phyloP scores from a whole-genome alignment of 2,329 filamentous ascomycete genomes.

The Scleromitrula shiraiana region DNA sequence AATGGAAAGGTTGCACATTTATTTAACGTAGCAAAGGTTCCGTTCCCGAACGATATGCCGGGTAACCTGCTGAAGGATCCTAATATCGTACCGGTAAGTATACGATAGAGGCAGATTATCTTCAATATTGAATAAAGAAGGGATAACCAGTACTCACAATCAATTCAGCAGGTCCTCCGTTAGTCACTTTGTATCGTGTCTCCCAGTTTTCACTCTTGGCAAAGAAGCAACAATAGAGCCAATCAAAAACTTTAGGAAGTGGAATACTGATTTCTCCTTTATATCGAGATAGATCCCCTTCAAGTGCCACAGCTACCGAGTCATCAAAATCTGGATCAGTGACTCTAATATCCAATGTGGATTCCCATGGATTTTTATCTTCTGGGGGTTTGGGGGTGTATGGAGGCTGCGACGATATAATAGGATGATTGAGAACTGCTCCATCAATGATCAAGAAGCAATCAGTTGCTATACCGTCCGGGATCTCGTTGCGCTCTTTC shows the following conservation, averaged over 20 bases:
- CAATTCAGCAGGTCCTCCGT: neutral
- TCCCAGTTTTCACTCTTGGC: constrained; percentile 7
- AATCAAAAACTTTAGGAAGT: constrained; percentile 9
- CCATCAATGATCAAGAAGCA: neutral
- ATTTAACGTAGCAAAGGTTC: too few species aligned
- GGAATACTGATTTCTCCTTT: constrained; percentile 4
- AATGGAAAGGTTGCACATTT: too few species aligned
- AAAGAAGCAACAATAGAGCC: constrained; percentile 4
- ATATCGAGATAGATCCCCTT: neutral
- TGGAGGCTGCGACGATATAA: neutral
- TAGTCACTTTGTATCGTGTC: constrained; percentile 1
- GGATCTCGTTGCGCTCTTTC: neutral
- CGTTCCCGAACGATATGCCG: neutral
- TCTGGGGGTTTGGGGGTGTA: neutral
- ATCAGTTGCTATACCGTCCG: neutral
- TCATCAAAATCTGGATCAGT: neutral
- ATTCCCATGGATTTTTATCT: neutral
- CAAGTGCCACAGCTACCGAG: neutral
- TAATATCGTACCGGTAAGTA: too few species aligned
- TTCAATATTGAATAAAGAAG: neutral
- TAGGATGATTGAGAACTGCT: neutral
- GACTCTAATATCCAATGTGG: neutral
- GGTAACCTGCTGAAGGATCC: neutral
- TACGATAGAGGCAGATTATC: too few species aligned
- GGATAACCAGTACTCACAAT: neutral